Evolutionary conservation across 371 early-diverging fungal species (phyloP), one percentile per base, ranked within the genome.

Genomic region (Mucor racemosus): DNA sequence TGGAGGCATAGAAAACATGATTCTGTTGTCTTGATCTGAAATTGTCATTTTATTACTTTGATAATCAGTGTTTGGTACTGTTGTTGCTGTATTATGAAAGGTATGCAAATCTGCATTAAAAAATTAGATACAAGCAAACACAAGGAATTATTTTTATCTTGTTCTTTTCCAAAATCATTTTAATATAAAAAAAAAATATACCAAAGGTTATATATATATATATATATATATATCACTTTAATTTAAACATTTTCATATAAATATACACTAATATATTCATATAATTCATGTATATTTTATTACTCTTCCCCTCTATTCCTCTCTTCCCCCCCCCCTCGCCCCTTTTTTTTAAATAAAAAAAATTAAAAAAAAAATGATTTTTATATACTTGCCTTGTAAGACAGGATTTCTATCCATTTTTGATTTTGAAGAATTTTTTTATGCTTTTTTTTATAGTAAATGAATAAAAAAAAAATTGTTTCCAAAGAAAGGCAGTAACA

Each of bases 331-430:
- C 58, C 31, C 26, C 35, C 35, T 34, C 15, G 6, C 58, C 60
- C 50, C 35, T 39, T 59, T 48, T 57, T n/a, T 39, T 36, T 4
- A 31, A 40, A 7, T 35, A 3, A 17, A 40, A 63, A 58, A 48
- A 17, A 26, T 13, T 13, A 36, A 38, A 14, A 64, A 14, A 11
- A 41, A 11, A 15, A 15, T n/a, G n/a, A n/a, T n/a, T n/a, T n/a
- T 10, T 38, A 11, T 38, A 41, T 60, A 66, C 66, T 60, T 66
- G 66, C 66, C 66, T 66, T 66, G 66, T 60, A 66, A 54, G 50
- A 66, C 66, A 40, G 60, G 60, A 64, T 64, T 64, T 60, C 64
- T 68, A 34, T 64, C 69, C 64, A 64, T 68, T 59, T 68, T 67
- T 60, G 19, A 21, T 21, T 50, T 19, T 13, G 9, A 26, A 21